A percentile compares a stretch with the other conserved stretches of the same genome.
phyloP scores from a whole-genome alignment of 495 filamentous ascomycete genomes.

The Aspergillus ellipticus region DNA sequence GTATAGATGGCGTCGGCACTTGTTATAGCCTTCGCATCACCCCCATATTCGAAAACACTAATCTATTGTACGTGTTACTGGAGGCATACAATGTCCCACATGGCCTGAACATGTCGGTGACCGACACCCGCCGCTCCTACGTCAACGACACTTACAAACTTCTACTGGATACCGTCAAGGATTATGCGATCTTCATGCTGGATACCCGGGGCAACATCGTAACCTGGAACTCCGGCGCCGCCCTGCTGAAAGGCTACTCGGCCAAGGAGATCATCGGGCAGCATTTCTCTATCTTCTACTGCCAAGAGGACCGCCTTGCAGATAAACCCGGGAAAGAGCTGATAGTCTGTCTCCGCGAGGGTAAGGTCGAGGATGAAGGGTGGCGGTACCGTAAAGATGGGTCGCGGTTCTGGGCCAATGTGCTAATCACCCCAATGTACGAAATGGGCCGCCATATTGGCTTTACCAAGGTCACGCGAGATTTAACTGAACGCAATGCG shows the following conservation, averaged over 20 bases:
- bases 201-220: slow-evolving; percentile 54
- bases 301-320: slow-evolving; percentile 47
- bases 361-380: slow-evolving; percentile 60
- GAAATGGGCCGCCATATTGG: slow-evolving; percentile 55
- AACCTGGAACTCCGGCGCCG: slow-evolving; percentile 61
- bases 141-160: slow-evolving; percentile 59
- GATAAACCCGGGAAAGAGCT: slow-evolving; percentile 56
- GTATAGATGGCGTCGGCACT: slow-evolving; percentile 17
- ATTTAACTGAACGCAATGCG: slow-evolving; percentile 58
- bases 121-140: slow-evolving; percentile 38
- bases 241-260: slow-evolving; percentile 57
- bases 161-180: slow-evolving; percentile 60
- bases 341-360: slow-evolving; percentile 54
- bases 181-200: slow-evolving; percentile 67
- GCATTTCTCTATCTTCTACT: slow-evolving; percentile 63
- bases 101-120: slow-evolving; percentile 2
- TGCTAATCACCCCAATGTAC: slow-evolving; percentile 60
- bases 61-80: slow-evolving; percentile 45
- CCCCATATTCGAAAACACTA: slow-evolving; percentile 46
- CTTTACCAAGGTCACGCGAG: slow-evolving; percentile 63
- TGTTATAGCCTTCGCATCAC: slow-evolving; percentile 44
- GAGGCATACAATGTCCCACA: slow-evolving; percentile 40
- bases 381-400: slow-evolving; percentile 65
- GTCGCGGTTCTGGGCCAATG: slow-evolving; percentile 63
- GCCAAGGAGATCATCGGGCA: slow-evolving; percentile 55